phyloP scores from a whole-genome alignment of 768 basidiomycete genomes.

The Boletus reticulatus region DNA sequence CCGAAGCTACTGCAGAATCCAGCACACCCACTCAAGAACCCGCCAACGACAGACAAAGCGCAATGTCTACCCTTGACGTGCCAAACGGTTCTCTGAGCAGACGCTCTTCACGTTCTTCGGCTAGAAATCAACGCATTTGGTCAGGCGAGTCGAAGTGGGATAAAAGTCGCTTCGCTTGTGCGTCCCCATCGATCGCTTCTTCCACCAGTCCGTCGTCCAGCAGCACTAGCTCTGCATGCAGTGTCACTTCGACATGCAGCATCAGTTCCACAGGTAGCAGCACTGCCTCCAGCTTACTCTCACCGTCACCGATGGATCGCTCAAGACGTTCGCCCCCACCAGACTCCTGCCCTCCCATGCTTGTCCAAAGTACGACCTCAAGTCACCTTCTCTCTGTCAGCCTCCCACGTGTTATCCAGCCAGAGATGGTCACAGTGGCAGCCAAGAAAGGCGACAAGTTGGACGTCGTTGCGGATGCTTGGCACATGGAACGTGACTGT shows the following conservation, averaged over 20 bases:
- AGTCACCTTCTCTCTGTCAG: constrained; percentile 47
- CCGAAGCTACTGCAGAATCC: constrained; percentile 21
- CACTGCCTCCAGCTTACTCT: constrained; percentile 15
- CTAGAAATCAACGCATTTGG: constrained; percentile 25
- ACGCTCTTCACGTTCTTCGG: constrained; percentile 30
- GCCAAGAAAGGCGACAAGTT: constrained; percentile 59
- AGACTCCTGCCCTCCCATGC: constrained; percentile 42
- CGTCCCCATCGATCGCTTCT: constrained; percentile 28
- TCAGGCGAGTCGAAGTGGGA: constrained; percentile 28
- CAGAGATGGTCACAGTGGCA: constrained; percentile 64
- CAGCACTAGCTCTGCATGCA: constrained; percentile 25
- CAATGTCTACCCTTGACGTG: constrained; percentile 27
- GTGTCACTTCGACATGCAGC: constrained; percentile 23
- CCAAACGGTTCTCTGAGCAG: constrained; percentile 25
- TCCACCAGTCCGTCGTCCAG: constrained; percentile 21
- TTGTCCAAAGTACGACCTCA: constrained; percentile 38
- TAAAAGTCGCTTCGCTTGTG: constrained; percentile 28
- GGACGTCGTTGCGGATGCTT: constrained; percentile 58
- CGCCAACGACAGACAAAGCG: constrained; percentile 13
- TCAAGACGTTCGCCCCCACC: constrained; percentile 31
- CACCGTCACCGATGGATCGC: constrained; percentile 31
- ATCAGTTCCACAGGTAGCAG: constrained; percentile 12
- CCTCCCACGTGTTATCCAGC: constrained; percentile 46
- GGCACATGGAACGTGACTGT: constrained; percentile 62
- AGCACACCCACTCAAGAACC: constrained; percentile 16